A percentile compares a stretch with the other conserved stretches of the same genome.
These are phyloP conservation scores for Rhodotorula graminis DNA, from an alignment of 768 basidiomycete genomes.

Conservation along the genomic window DNA sequence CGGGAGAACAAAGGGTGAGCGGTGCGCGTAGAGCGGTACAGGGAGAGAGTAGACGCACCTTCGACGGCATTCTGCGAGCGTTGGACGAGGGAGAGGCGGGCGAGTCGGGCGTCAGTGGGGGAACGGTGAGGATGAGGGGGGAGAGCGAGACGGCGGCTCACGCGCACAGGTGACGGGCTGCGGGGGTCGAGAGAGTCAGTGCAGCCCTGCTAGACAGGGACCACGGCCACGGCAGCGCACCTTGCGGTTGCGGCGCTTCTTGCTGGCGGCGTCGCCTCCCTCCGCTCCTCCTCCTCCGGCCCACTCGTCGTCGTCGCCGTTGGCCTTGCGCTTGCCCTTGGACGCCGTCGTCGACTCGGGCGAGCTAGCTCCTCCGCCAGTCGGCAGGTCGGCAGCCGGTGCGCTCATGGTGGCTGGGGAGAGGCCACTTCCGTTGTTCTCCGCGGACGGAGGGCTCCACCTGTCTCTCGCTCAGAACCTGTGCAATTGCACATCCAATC, in stretches of 20 bases:
- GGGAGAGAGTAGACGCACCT: background rate
- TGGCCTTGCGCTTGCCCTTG: slow-evolving; percentile 1
- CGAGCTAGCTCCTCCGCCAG: background rate
- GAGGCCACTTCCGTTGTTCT: background rate
- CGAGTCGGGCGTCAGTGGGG: background rate
- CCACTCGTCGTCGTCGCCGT: background rate
- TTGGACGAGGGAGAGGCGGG: background rate
- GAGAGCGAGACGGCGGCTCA: background rate
- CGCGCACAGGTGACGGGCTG: slow-evolving; percentile 32
- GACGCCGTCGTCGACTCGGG: background rate
- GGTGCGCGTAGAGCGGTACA: no score
- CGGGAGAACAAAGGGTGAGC: background rate
- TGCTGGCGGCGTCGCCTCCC: background rate
- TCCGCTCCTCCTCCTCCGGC: background rate
- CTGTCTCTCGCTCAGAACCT: no score
- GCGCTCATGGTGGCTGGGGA: background rate
- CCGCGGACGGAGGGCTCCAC: background rate
- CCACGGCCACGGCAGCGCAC: no score
- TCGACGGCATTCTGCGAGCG: slow-evolving; percentile 9
- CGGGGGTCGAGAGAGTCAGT: background rate
- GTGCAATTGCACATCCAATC: no score
- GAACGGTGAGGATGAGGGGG: no score
- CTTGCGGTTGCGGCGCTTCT: slow-evolving; percentile 17
- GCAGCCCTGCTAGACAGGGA: background rate
- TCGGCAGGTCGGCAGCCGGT: background rate